phyloP scores from a whole-genome alignment of 2,329 filamentous ascomycete genomes.

The Claviceps quebecensis region DNA sequence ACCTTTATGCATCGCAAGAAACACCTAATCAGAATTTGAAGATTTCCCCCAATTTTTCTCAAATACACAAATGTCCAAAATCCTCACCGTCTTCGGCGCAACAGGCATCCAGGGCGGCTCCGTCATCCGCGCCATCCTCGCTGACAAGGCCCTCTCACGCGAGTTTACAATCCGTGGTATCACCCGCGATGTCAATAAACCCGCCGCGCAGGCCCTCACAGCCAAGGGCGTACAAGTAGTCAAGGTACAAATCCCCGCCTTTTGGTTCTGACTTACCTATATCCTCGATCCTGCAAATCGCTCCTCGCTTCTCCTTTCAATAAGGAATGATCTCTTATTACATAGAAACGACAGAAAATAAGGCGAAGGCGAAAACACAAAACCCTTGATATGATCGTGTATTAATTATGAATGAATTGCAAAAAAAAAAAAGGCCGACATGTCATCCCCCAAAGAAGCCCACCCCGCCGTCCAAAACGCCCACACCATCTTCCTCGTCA shows the following conservation, averaged over 20 bases:
- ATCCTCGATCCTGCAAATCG: too few species aligned
- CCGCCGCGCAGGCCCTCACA: conserved; percentile 23
- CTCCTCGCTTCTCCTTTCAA: too few species aligned
- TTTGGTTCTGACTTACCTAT: too few species aligned
- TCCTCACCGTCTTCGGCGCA: conserved; percentile 31
- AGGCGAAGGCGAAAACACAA: too few species aligned
- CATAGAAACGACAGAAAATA: background rate
- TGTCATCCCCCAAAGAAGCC: conserved; percentile 21
- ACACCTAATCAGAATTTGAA: background rate
- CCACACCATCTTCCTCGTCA: conserved; percentile 29
- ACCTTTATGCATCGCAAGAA: background rate
- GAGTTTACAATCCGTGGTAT: conserved; percentile 32
- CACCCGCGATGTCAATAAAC: conserved; percentile 30
- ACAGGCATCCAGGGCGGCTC: conserved; percentile 36
- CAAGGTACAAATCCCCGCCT: background rate
- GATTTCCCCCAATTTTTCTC: background rate
- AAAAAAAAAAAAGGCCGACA: conserved; percentile 21
- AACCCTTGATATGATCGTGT: too few species aligned
- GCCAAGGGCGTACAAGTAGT: conserved; percentile 30
- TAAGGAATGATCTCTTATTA: background rate
- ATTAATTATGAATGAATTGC: too few species aligned
- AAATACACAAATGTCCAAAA: conserved; percentile 20
- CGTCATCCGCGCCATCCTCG: conserved; percentile 30
- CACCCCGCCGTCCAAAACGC: conserved; percentile 25
- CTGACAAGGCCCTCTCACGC: conserved; percentile 28